Conservation (phyloP, 2,329 filamentous ascomycete genomes). For the Colletotrichum echinochloae region DNA sequence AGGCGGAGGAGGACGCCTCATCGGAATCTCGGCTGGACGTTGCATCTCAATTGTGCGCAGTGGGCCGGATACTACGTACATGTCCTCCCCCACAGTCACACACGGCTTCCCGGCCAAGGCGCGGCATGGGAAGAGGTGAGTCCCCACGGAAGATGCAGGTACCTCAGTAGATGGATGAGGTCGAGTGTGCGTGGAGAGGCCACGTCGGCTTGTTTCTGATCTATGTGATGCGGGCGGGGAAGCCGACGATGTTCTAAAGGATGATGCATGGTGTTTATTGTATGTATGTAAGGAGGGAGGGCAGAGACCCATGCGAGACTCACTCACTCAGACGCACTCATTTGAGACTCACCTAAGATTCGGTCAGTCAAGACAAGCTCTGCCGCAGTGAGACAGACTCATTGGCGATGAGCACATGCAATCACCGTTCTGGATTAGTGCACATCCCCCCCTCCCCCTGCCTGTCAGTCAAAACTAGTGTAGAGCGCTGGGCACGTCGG, state of each 20-base stretch:
- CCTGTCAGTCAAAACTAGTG: neutral
- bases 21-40: slow-evolving; percentile 10
- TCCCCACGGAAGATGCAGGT: too few relatives aligned
- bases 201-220: neutral
- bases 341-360: neutral
- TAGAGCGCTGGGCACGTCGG: neutral
- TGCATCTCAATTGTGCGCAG: slow-evolving; percentile 23
- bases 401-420: neutral
- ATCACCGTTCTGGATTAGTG: too few relatives aligned
- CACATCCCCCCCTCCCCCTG: neutral
- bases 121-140: neutral
- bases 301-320: neutral
- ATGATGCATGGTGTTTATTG: neutral
- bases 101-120: neutral
- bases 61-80: too few relatives aligned
- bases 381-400: neutral
- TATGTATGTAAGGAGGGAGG: neutral
- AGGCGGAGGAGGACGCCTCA: neutral
- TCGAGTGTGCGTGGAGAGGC: neutral
- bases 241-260: neutral
- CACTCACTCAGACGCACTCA: neutral
- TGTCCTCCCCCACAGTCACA: neutral
- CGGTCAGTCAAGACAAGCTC: neutral
- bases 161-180: too few relatives aligned
- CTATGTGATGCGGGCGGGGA: neutral